These are phyloP conservation scores for Aphanomyces astaci DNA, from an alignment of 352 stramenopile genomes.

Conservation along the genomic window DNA sequence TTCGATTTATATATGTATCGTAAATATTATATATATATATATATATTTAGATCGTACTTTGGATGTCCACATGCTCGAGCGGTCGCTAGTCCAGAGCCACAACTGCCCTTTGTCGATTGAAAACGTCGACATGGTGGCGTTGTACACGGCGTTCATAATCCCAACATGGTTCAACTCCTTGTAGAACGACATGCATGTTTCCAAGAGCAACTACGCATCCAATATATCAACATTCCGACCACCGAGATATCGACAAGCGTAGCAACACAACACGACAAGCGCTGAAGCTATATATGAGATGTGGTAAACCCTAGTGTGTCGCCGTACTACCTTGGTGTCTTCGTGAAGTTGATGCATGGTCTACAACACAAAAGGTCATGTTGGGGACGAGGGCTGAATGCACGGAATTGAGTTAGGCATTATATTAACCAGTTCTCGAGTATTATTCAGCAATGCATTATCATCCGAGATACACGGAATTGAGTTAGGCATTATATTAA, in stretches of 20 bases:
- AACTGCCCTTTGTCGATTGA: conserved; percentile 52
- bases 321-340: conserved; percentile 35
- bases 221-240: too few species aligned
- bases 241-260: too few species aligned
- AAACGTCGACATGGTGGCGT: conserved; percentile 59
- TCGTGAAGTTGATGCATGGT: conserved; percentile 54
- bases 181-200: conserved; percentile 72
- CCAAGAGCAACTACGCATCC: conserved; percentile 44
- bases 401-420: too few species aligned
- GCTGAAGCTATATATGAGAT: too few species aligned
- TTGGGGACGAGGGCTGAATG: too few species aligned
- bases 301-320: too few species aligned
- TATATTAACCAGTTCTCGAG: neutral
- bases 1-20: neutral
- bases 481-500: too few species aligned
- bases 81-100: conserved; percentile 49
- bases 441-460: too few species aligned
- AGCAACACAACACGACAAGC: too few species aligned
- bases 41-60: conserved; percentile 44
- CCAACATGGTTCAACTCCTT: conserved; percentile 72
- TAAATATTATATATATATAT: too few species aligned
- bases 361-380: too few species aligned
- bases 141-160: conserved; percentile 76
- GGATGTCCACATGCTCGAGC: conserved; percentile 57
- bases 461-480: too few species aligned